Conservation (phyloP, 805 yeast species). For the Ogataea salicorniae region DNA sequence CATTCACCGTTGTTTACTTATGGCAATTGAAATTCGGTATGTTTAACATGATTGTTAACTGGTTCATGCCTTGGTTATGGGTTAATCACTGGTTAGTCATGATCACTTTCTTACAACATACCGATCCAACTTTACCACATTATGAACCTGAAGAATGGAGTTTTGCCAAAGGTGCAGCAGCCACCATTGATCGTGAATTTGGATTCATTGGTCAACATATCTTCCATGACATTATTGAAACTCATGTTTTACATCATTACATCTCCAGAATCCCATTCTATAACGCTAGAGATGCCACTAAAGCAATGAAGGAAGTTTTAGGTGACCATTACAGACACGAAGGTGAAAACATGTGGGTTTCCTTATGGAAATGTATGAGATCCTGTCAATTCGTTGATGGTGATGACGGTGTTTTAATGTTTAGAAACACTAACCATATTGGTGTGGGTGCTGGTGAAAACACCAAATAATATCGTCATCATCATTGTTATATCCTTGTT, state of each 20-base stretch:
- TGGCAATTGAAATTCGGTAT: slow-evolving; percentile 46
- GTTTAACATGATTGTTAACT: slow-evolving; percentile 47
- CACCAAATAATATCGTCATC: too few relatives aligned
- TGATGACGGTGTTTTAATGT: slow-evolving; percentile 60
- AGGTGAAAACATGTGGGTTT: slow-evolving; percentile 53
- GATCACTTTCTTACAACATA: slow-evolving; percentile 58
- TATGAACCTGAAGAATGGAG: slow-evolving; percentile 54
- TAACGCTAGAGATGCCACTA: slow-evolving; percentile 48
- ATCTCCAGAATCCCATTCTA: slow-evolving; percentile 53
- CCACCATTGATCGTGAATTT: slow-evolving; percentile 57
- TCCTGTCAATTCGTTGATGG: slow-evolving; percentile 71
- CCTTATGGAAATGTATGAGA: slow-evolving; percentile 55
- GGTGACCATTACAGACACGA: slow-evolving; percentile 45
- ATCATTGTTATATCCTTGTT: too few relatives aligned
- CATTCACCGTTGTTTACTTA: slow-evolving; percentile 42
- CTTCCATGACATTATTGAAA: slow-evolving; percentile 55
- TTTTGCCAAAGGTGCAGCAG: slow-evolving; percentile 63
- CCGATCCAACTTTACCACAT: slow-evolving; percentile 57
- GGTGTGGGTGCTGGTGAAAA: slow-evolving; percentile 32
- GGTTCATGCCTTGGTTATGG: slow-evolving; percentile 55
- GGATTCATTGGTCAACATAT: slow-evolving; percentile 54
- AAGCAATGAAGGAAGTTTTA: slow-evolving; percentile 47
- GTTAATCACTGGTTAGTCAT: slow-evolving; percentile 65
- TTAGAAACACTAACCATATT: slow-evolving; percentile 49
- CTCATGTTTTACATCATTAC: slow-evolving; percentile 54